Percentiles rank a stretch among this genome's conserved stretches.
phyloP scores from a whole-genome alignment of 257 asterid species.

The Vinca minor region DNA sequence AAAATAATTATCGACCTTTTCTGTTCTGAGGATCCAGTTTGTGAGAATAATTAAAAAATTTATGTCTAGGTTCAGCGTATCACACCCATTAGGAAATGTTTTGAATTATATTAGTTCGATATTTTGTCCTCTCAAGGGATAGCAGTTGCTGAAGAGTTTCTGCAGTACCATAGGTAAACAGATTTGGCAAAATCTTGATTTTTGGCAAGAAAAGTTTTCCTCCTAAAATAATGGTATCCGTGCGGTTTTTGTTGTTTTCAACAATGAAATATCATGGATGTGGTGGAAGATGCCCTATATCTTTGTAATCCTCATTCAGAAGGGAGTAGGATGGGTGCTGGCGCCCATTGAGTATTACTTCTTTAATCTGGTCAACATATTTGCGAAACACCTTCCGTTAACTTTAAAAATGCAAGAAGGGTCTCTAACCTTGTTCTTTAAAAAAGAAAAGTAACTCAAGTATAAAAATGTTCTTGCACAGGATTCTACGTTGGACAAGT shows the following conservation, averaged over 20 bases:
- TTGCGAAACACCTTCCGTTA: not conserved
- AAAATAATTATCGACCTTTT: too few species aligned
- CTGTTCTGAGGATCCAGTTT: too few species aligned
- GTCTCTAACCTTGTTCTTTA: not conserved
- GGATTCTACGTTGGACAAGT: not conserved
- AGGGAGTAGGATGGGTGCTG: not conserved
- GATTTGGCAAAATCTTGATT: not conserved
- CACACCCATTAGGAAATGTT: too few species aligned
- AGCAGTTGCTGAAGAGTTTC: not conserved
- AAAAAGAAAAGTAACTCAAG: not conserved
- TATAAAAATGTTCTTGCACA: not conserved
- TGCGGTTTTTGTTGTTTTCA: not conserved
- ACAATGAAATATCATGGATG: not conserved
- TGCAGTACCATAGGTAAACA: not conserved
- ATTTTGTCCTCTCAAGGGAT: too few species aligned
- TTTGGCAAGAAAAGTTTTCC: too few species aligned
- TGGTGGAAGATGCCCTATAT: not conserved
- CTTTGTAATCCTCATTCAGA: not conserved
- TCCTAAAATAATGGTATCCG: not conserved
- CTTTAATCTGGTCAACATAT: not conserved
- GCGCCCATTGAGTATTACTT: not conserved
- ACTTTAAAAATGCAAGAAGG: not conserved
- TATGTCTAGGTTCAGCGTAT: too few species aligned
- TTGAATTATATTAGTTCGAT: too few species aligned
- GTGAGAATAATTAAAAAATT: too few species aligned